A percentile compares a stretch with the other conserved stretches of the same genome.
phyloP scores from a whole-genome alignment of 1,139 yeast species.

The Chernovozyma sophiae-reginae region DNA sequence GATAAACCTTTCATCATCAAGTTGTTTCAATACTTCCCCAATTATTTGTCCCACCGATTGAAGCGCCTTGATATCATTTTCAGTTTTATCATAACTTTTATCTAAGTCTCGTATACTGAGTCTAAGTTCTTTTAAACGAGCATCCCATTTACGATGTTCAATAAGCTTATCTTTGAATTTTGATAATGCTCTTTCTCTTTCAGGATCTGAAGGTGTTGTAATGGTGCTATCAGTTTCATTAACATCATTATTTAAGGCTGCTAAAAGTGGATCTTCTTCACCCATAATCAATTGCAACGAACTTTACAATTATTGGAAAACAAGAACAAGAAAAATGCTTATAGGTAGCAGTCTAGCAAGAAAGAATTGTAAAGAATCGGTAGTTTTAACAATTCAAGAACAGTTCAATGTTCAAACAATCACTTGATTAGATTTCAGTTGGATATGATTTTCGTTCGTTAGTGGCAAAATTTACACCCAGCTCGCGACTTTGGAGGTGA shows the following conservation, averaged over 20 bases:
- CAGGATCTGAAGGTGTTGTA: conserved; percentile 51
- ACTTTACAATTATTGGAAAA: too few species aligned
- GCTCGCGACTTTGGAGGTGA: too few species aligned
- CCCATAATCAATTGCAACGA: conserved; percentile 44
- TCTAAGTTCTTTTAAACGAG: conserved; percentile 81
- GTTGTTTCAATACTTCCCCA: conserved; percentile 94
- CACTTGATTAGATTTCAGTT: too few species aligned
- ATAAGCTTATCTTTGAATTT: conserved; percentile 81
- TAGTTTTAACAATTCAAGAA: too few species aligned
- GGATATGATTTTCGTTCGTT: too few species aligned
- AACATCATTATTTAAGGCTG: conserved; percentile 54
- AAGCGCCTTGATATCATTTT: conserved; percentile 92
- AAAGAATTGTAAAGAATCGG: too few species aligned
- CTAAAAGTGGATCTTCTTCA: conserved; percentile 70
- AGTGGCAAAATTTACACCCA: too few species aligned
- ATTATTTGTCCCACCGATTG: conserved; percentile 97
- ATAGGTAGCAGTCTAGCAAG: too few species aligned
- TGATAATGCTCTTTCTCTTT: conserved; percentile 73
- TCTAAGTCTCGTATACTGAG: conserved; percentile 81
- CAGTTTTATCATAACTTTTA: conserved; percentile 85
- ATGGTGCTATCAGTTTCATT: conserved; percentile 2
- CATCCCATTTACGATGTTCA: conserved; percentile 95
- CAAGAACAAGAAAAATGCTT: too few species aligned
- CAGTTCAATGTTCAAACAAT: too few species aligned
- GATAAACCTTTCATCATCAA: conserved; percentile 91